Evolutionary conservation across 2,329 filamentous ascomycete species (phyloP), one percentile per base, ranked within the genome.

Genomic region (Aspergillus proliferans): DNA sequence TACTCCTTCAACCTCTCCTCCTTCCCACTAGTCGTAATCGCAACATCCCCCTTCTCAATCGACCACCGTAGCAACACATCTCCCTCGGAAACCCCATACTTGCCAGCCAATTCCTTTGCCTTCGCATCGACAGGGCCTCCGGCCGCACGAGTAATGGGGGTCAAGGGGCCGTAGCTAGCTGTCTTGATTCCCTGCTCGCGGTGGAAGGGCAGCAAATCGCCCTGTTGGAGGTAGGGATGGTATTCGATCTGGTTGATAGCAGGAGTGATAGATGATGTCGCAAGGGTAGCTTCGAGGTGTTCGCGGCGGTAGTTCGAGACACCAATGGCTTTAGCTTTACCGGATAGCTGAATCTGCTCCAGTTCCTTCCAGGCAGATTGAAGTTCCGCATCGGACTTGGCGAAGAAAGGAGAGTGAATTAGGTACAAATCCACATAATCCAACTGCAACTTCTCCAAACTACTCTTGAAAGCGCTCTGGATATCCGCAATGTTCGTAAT

Each of bases 341-440:
- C 82, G 12, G 74, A 64, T n/a, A 70, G 66, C 54, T 81, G 74
- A 36, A 84, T 66, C 36, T 73, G 65, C 58, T 85, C 82, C 80
- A 85, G 81, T 5, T 73, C 70, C 36, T 75, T 74, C 82, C 82
- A 85, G 41, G 77, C 75, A 28, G 69, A 62, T 61, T 84, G 81
- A 14, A 84, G 72, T 12, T 80, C 74, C 26, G 67, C 67, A 44
- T 81, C 76, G 0, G 72, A 72, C 42, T 77, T 72, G 36, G 74
- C 75, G 54, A 78, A 81, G 67, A 80, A 85, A 0, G 82, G 82
- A 2, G 73, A 66, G 59, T 85, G 82, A 52, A 85, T 83, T 12
- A 85, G 68, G 58, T 82, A 83, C 76, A 85, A 64, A 54, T 86
- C 82, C 14, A 85, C 80, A 58, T 85, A 80, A 39, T 80, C 76